Evolutionary conservation across 2,329 filamentous ascomycete species (phyloP).

Genomic region (Leptosphaerulina australis): DNA sequence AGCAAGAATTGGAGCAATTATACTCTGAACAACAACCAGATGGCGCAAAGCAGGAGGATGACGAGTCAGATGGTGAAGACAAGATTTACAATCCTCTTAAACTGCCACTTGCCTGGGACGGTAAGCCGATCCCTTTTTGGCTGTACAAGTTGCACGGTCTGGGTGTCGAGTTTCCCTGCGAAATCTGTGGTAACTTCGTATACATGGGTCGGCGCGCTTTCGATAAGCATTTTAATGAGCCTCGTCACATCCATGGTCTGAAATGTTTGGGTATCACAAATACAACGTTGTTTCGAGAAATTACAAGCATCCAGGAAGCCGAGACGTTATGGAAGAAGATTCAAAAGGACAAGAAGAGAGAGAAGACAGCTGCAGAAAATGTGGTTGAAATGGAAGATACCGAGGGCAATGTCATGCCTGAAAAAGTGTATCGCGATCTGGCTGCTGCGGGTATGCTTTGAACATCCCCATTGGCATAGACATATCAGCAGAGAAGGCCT

Average conservation of each 20-base stretch:
- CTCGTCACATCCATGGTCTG: conserved; percentile 88
- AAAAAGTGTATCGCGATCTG: conserved; percentile 96
- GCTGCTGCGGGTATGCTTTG: conserved; percentile 79
- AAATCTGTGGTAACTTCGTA: conserved; percentile 98
- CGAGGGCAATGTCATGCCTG: conserved; percentile 97
- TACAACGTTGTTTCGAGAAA: conserved; percentile 89
- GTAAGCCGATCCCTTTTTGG: conserved; percentile 99
- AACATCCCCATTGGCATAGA: conserved; percentile 4
- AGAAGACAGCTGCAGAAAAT: conserved; percentile 75
- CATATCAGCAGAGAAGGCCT: no score
- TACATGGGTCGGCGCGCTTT: conserved; percentile 97
- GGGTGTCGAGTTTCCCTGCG: conserved; percentile 92
- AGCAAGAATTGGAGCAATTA: conserved; percentile 89
- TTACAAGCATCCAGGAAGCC: conserved; percentile 89
- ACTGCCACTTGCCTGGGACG: conserved; percentile 94
- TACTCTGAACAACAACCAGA: conserved; percentile 66
- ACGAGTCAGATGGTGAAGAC: conserved; percentile 73
- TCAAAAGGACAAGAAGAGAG: conserved; percentile 80
- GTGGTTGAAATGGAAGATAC: conserved; percentile 98
- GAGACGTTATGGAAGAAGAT: conserved; percentile 91
- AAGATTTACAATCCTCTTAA: conserved; percentile 97
- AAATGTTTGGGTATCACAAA: conserved; percentile 94
- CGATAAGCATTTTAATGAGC: conserved; percentile 98
- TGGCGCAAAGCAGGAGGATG: conserved; percentile 66
- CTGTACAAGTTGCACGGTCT: conserved; percentile 95